Evolutionary conservation across 2,329 filamentous ascomycete species (phyloP).

Genomic region (Sporothrix euskadiensis): DNA sequence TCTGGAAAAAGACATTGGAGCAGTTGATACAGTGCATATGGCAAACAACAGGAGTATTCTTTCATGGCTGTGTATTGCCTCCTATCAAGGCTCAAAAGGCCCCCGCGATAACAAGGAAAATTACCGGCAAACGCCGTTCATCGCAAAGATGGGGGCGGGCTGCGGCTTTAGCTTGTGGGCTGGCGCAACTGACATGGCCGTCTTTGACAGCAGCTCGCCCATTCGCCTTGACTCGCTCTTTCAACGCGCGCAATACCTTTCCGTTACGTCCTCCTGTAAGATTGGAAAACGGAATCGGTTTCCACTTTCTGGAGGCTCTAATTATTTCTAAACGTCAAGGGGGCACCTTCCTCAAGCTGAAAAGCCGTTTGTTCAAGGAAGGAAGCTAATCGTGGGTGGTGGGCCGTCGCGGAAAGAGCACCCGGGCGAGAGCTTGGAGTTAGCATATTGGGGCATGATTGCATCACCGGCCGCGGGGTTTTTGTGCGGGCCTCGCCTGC

Average conservation of each 20-base stretch:
- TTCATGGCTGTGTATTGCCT: neutral
- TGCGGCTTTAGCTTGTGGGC: neutral
- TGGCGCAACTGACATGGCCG: neutral
- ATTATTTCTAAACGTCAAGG: neutral
- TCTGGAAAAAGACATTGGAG: neutral
- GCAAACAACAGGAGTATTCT: neutral
- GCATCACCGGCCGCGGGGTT: slow-evolving; percentile 28
- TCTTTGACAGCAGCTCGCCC: neutral
- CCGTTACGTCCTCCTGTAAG: neutral
- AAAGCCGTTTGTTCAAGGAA: neutral
- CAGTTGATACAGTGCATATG: neutral
- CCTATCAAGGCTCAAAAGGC: neutral
- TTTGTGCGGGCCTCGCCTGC: slow-evolving; percentile 8
- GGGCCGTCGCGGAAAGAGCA: slow-evolving; percentile 5
- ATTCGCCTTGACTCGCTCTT: neutral
- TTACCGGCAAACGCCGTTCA: slow-evolving; percentile 24
- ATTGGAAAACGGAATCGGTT: neutral
- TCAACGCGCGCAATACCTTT: neutral
- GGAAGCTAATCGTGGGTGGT: slow-evolving; percentile 5
- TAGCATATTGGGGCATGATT: slow-evolving; percentile 14
- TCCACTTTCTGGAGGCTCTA: neutral
- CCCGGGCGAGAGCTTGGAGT: neutral
- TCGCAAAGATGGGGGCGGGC: neutral
- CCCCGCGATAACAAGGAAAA: neutral
- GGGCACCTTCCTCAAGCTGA: neutral